These are phyloP conservation scores for Acorus gramineus DNA, from an alignment of 106 monocot species.

Conservation along the genomic window DNA sequence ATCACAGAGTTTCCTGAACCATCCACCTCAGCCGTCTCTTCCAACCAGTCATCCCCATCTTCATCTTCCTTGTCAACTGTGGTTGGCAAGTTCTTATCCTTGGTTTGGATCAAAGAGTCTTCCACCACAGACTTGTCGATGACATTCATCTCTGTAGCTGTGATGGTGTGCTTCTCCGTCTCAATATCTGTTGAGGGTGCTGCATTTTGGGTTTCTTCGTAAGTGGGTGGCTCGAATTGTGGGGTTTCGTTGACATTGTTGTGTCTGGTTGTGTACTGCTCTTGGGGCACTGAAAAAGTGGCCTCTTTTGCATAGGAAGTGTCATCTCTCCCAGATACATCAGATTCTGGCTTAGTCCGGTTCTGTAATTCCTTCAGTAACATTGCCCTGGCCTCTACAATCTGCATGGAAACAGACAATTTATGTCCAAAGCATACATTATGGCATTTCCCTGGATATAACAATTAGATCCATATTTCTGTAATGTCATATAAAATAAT, in stretches of 20 bases:
- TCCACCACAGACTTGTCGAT: conserved; percentile 23
- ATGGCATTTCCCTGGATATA: no score
- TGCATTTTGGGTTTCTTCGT: conserved; percentile 3
- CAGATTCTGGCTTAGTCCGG: conserved; percentile 9
- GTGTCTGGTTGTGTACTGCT: background rate
- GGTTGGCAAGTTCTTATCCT: background rate
- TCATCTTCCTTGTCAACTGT: conserved; percentile 11
- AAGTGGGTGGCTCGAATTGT: background rate
- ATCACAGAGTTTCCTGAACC: background rate
- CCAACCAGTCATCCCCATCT: conserved; percentile 20
- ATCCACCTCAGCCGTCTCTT: conserved; percentile 11
- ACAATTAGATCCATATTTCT: no score
- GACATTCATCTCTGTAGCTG: conserved; percentile 15
- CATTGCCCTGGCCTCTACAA: conserved; percentile 24
- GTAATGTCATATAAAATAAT: no score
- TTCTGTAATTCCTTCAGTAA: conserved; percentile 23
- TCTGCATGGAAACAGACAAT: conserved; percentile 5
- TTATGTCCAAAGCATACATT: background rate
- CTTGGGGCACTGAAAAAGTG: background rate
- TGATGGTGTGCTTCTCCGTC: conserved; percentile 20
- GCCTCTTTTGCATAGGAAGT: conserved; percentile 14
- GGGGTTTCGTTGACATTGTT: conserved; percentile 1
- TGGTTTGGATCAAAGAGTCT: conserved; percentile 8
- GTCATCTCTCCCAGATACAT: background rate
- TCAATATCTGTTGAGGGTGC: background rate